Base-by-base conservation (phyloP, 2,329 filamentous ascomycete genomes). In the Laburnicola sp. region DNA sequence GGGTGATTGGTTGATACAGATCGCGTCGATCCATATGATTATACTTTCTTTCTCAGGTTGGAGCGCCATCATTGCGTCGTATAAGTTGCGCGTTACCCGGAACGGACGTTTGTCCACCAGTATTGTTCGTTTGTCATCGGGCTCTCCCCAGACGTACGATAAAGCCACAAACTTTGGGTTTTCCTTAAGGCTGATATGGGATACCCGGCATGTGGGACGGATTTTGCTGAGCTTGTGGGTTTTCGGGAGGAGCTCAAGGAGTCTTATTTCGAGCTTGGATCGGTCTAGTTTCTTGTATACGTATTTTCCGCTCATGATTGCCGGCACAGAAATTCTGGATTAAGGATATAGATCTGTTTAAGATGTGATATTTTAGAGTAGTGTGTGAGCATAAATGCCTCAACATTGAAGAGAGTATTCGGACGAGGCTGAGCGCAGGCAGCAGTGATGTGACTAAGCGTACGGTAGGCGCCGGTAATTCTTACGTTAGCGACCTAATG, bases 1-100 rank as follows among this genome's bases (percentile, higher is more conserved):
- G 40, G 3, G n/a, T n/a, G 21, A 25, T 58, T 61, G 54, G 31
- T 62, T 54, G 50, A 62, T 60, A 36, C 57, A 58, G 16, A 60
- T 3, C 16, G 42, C 34, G 22, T 55, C 53, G 21, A 58, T 48
- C 59, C 59, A 62, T 5, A 59, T 42, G 25, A 9, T 30, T 3
- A 31, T 42, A n/a, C 16, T 28, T 9, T 42, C 39, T 42, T 23
- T 30, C n/a, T 9, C 23, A 16, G 16, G 16, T 28, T 8, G 3
- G 4, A 42, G 39, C 5, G 4, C 28, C 2, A 30, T 42, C 2
- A 42, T 42, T 42, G 39, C 39, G 6, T 42, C 39, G 10, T 28
- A 42, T 22, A 42, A 30, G 16, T 42, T 42, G 25, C 39, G 39
- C 10, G 39, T 42, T 8, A 42, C 39, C 16, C 23, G 25, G n/a